Evolutionary conservation across 1,139 yeast species (phyloP).

Genomic region (Williopsis jadinii): DNA sequence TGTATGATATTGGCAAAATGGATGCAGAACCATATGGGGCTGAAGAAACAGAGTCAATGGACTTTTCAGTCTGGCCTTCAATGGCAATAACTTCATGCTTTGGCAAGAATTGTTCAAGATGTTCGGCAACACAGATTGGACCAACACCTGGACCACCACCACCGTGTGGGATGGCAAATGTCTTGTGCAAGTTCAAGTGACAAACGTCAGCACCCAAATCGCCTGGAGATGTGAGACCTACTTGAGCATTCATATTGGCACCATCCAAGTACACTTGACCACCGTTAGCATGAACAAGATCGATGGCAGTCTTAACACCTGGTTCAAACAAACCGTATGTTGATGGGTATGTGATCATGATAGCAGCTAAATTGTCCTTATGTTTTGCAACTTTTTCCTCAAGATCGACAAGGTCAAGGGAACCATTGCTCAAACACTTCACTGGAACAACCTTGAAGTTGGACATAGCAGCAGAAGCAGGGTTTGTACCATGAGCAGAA

Average conservation of each 20-base stretch:
- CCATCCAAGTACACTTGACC: slow-evolving; percentile 98
- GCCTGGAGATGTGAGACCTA: slow-evolving; percentile 95
- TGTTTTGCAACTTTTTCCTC: slow-evolving; percentile 66
- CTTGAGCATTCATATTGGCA: slow-evolving; percentile 99
- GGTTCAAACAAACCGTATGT: slow-evolving; percentile 97
- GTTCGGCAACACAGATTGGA: slow-evolving; percentile 88
- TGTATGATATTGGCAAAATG: slow-evolving; percentile 87
- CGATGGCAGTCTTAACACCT: slow-evolving; percentile 77
- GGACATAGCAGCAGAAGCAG: slow-evolving; percentile 97
- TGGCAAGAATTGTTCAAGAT: slow-evolving; percentile 79
- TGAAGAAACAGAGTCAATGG: slow-evolving; percentile 76
- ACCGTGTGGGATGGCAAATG: slow-evolving; percentile 97
- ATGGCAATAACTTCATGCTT: slow-evolving; percentile 59
- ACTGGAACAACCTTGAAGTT: slow-evolving; percentile 91
- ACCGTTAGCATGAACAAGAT: slow-evolving; percentile 74
- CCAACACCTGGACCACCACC: slow-evolving; percentile 99
- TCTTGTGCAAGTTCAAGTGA: slow-evolving; percentile 92
- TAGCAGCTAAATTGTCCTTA: slow-evolving; percentile 68
- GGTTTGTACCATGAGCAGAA: slow-evolving; percentile 97
- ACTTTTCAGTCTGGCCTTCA: slow-evolving; percentile 36
- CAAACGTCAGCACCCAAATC: slow-evolving; percentile 99
- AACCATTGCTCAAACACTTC: slow-evolving; percentile 79
- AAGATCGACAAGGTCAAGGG: slow-evolving; percentile 74
- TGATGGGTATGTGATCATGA: slow-evolving; percentile 96
- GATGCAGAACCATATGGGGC: slow-evolving; percentile 97